Base-by-base conservation (phyloP, 345 rosid species). In the Psidium guajava region DNA sequence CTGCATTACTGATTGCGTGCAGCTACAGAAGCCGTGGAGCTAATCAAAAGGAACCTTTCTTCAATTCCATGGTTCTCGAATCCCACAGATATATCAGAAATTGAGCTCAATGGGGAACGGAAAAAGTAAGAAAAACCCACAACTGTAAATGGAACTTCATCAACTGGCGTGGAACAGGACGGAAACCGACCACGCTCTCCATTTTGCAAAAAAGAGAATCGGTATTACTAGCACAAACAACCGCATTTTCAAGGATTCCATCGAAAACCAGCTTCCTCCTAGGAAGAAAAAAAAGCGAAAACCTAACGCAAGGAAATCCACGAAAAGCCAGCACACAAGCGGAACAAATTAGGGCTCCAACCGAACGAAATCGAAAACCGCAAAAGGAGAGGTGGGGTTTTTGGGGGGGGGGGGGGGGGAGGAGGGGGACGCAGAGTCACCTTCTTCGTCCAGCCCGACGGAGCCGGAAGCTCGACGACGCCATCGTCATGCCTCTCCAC, bases 371-470 rank as follows among this genome's bases (percentile, higher is more conserved):
- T 54, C 77, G 51, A 49, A 11, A 42, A 57, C 18, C 32, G 58
- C 22, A 15, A 32, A 47, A 50, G 4, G n/a, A n/a, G n/a, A n/a
- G n/a, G n/a, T n/a, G n/a, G n/a, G n/a, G n/a, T n/a, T n/a, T n/a
- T n/a, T n/a, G n/a, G n/a, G n/a, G n/a, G n/a, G n/a, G n/a, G n/a
- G n/a, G 6, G 44, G 44, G 44, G 5, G 44, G 44, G 3, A 5
- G 44, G 44, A 6, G 32, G 25, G 54, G 20, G 44, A 53, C 53
- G 49, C 3, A 56, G 69, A 83, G 69, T 20, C 51, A 85, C 87
- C 87, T 57, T 81, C 84, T 85, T 85, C 84, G 57, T 81, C 86
- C 86, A 85, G 42, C 77, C 86, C 21, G 69, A 36, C n/a, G 86
- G 86, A 85, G 83, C 86, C 36, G 83, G 83, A 3, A 85, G 80